Percentiles rank a stretch among this genome's conserved stretches.
phyloP scores from a whole-genome alignment of 345 rosid genomes.

The Populus alba region DNA sequence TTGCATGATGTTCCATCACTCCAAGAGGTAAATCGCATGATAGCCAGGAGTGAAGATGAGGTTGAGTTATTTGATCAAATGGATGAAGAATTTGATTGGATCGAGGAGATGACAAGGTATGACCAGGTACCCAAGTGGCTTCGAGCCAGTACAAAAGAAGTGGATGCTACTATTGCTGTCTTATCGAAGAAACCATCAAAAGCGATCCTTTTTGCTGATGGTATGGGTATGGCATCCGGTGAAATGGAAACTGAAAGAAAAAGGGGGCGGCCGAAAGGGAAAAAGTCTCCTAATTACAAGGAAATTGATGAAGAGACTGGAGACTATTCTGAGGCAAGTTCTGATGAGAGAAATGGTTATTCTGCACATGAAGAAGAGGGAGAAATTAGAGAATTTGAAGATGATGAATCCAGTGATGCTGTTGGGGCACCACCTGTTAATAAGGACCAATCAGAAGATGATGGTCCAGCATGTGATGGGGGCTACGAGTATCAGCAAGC shows the following conservation, averaged over 20 bases:
- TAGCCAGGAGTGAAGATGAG: conserved; percentile 94
- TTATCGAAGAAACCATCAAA: conserved; percentile 89
- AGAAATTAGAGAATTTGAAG: conserved; percentile 75
- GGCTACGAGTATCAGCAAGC: conserved; percentile 55
- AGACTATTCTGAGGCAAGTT: conserved; percentile 83
- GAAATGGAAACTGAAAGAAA: conserved; percentile 71
- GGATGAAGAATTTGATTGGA: conserved; percentile 98
- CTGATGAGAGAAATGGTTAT: conserved; percentile 75
- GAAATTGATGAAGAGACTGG: conserved; percentile 90
- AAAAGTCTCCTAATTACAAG: conserved; percentile 80
- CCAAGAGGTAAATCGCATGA: conserved; percentile 93
- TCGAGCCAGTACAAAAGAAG: conserved; percentile 79
- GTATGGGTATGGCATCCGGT: conserved; percentile 47
- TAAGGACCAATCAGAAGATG: conserved; percentile 81
- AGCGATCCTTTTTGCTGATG: conserved; percentile 49
- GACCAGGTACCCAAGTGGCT: conserved; percentile 99
- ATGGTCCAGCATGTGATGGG: conserved; percentile 50
- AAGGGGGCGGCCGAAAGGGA: conserved; percentile 86
- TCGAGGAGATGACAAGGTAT: conserved; percentile 85
- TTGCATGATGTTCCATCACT: conserved; percentile 96
- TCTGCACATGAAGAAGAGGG: conserved; percentile 88
- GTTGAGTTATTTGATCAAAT: conserved; percentile 97
- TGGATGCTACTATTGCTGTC: conserved; percentile 61
- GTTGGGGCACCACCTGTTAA: conserved; percentile 46
- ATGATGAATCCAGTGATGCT: conserved; percentile 74